phyloP scores from a whole-genome alignment of 768 basidiomycete species.

The Macrolepiota dolichaula region DNA sequence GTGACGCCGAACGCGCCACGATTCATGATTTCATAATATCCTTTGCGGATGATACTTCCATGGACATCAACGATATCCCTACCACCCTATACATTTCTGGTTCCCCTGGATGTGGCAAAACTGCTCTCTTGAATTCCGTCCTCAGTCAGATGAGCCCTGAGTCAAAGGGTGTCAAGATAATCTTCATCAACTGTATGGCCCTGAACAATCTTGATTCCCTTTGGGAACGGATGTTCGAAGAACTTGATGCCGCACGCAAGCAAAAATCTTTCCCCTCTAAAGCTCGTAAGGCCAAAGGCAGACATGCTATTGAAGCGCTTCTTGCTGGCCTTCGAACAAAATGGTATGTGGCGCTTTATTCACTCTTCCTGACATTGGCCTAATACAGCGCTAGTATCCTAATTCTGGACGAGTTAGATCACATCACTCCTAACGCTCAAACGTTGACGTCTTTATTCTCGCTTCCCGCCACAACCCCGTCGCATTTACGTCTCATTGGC shows the following conservation, averaged over 20 bases:
- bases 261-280: slow-evolving; percentile 30
- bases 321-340: slow-evolving; percentile 42
- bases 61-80: slow-evolving; percentile 20
- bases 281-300: slow-evolving; percentile 37
- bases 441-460: slow-evolving; percentile 63
- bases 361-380: slow-evolving; percentile 7
- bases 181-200: slow-evolving; percentile 80
- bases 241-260: slow-evolving; percentile 37
- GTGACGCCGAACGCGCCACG: slow-evolving; percentile 55
- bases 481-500: slow-evolving; percentile 67
- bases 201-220: slow-evolving; percentile 62
- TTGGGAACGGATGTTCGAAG: slow-evolving; percentile 67
- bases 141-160: slow-evolving; percentile 40
- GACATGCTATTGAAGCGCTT: slow-evolving; percentile 44
- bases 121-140: slow-evolving; percentile 73
- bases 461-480: slow-evolving; percentile 51
- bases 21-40: slow-evolving; percentile 59
- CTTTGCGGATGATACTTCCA: slow-evolving; percentile 38
- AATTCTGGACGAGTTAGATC: slow-evolving; percentile 85
- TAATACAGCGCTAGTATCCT: slow-evolving; percentile 49
- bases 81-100: slow-evolving; percentile 86
- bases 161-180: slow-evolving; percentile 37
- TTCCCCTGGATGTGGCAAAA: slow-evolving; percentile 91
- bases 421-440: slow-evolving; percentile 62
- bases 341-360: slow-evolving; percentile 39